Evolutionary conservation across 2,329 filamentous ascomycete genomes (phyloP), one percentile per base, ranked within the genome.

Genomic region (Cercospora zeina): DNA sequence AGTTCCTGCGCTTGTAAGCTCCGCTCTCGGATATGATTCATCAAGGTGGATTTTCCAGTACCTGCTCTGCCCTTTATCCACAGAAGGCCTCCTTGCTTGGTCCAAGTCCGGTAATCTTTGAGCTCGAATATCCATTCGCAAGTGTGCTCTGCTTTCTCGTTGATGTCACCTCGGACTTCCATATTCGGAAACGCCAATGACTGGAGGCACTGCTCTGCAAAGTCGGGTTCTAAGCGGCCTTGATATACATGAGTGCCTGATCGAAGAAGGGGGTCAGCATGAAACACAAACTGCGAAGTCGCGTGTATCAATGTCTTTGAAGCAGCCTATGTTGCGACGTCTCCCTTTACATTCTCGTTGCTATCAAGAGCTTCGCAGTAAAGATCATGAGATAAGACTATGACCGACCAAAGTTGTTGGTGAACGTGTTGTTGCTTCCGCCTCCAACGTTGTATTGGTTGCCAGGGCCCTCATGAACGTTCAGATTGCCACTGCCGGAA

Each of bases 151-250:
- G 39, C 39, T 19, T 24, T 45, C 1, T 45, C 39, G 10, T 4
- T 45, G 39, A 45, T 45, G 1, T 45, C 39, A 2, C 16, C 4
- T 6, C 39, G 39, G 2, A 7, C 19, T 24, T 45, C 39, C 39
- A 21, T 45, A 6, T 45, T 19, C 21, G 39, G 39, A 3, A 45
- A 45, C 5, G 39, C 39, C 39, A 45, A 3, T 45, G 39, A 45
- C 2, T 7, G 39, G 10, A 45, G 39, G 10, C 39, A 45, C 10
- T 24, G 39, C 0, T 45, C 10, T 4, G 39, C 4, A 2, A 6
- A 2, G 16, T 2, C 2, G 1, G 9, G 16, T 14, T 24, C 7
- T 11, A 19, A 2, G 13, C 1, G 0, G 39, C 10, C 39, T 0
- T 45, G 10, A 6, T 21, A 16, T 45, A 45, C 21, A 9, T 21